Base-by-base conservation (phyloP, 2,329 filamentous ascomycete species). In the Boeremia lycopersici region DNA sequence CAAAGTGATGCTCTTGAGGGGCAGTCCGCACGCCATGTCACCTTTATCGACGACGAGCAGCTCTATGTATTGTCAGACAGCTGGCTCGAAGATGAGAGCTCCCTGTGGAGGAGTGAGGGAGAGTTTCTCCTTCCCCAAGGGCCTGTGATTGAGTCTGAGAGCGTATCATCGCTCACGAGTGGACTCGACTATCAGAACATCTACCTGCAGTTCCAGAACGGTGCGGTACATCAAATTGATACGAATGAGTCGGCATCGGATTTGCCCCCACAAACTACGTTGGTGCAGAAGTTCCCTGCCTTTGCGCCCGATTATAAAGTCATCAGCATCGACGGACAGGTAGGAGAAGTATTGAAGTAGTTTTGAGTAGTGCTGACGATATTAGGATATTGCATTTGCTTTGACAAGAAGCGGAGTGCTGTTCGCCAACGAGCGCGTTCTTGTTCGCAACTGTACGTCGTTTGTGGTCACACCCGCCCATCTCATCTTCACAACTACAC, bases 371-470 rank as follows among this genome's bases (percentile, higher is more conserved):
- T 19, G 42, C 53, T 64, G 36, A 63, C 28, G 8, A 29, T 46
- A 26, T 43, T 59, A 83, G 80, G 62, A 72, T 40, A 69, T 84
- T 34, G 71, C 81, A 9, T 81, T 87, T 56, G 89, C 91, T 1
- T 77, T 97, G 60, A 89, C 91, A 3, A 83, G 85, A 42, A 89
- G 86, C 50, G 95, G 95, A 0, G 82, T 88, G 48, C 79, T 99
- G 0, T 96, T 90, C 70, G 90, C 89, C 35, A 90, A 93, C 69
- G 86, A 87, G 3, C 85, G 83, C 13, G 79, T 89, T 5, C 78
- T 97, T 39, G 85, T 88, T 12, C 91, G 90, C 73, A 96, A 95
- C 65, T 96, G 92, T 74, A 98, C 93, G 0, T 99, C 95, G 0
- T 98, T 96, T 65, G 73, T 92, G 6, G 78, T 93, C 25, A 96